Base-by-base conservation (phyloP, 495 filamentous ascomycete species). In the Cairneyella variabilis region DNA sequence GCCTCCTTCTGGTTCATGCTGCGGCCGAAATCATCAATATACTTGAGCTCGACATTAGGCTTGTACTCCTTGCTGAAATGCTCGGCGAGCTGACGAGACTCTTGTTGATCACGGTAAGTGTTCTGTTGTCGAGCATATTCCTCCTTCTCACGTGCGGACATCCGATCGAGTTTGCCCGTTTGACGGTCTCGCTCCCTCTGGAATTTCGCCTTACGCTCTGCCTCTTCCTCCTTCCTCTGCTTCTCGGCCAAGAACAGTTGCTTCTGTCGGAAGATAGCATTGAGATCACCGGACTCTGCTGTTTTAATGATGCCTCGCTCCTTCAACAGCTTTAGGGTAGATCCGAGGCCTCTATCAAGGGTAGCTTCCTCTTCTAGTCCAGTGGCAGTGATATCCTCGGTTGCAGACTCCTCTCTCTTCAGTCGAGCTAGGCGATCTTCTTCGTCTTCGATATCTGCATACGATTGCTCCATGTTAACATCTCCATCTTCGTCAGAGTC, bases 1-100 rank as follows among this genome's bases (percentile, higher is more conserved):
- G 93, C 93, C 70, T 98, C 93, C 74, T 97, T 98, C 64, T 86
- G 82, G 60, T 85, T 85, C 80, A 98, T 88, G 43, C 75, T 70
- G 23, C 93, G 83, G 5, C 93, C 93, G 63, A 80, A 82, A 44
- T 91, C 91, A 65, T 97, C 93, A 49, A 88, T 81, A 54, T 98
- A 97, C 68, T 86, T 88, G 51, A 98, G 77, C 65, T 95, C 80
- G 22, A 98, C 83, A 62, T 87, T 84, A 2, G 93, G 93, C 69
- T 88, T 89, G 71, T 97, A 98, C 50, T 90, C 83, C 46, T 82
- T 80, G 60, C 84, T 85, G 72, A 91, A 98, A 41, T 92, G 76
- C 48, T 92, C 85, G 23, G 88, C 86, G 68, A 91, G 78, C 61
- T 89, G 79, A 48, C 88, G 79, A 12, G 89, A 83, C 59, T 93